Evolutionary conservation across 1,284 basidiomycete species (phyloP).

Genomic region (Sanghuangporus baumii): DNA sequence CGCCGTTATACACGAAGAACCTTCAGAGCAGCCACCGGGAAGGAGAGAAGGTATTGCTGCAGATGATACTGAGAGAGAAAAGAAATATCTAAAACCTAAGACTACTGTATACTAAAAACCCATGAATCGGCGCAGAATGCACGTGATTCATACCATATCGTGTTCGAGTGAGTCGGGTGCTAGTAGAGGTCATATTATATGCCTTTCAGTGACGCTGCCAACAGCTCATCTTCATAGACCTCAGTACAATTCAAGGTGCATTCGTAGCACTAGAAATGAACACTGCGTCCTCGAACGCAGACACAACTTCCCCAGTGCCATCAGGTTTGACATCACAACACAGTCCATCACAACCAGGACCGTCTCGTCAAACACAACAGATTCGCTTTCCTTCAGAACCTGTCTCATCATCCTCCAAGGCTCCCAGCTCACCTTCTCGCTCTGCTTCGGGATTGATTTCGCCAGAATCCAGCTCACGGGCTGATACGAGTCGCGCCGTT

Average conservation of each 20-base stretch:
- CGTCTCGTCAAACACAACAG: slow-evolving; percentile 3
- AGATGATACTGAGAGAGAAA: too few relatives aligned
- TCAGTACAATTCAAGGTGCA: not conserved
- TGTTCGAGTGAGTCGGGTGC: too few relatives aligned
- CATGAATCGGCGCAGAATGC: too few relatives aligned
- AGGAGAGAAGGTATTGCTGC: too few relatives aligned
- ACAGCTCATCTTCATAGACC: not conserved
- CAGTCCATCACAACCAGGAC: slow-evolving; percentile 4
- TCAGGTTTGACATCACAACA: not conserved
- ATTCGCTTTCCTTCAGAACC: slow-evolving; percentile 15
- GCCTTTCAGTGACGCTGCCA: not conserved
- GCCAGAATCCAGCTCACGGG: not conserved
- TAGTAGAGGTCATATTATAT: not conserved
- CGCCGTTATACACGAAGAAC: too few relatives aligned
- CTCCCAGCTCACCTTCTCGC: not conserved
- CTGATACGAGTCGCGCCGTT: slow-evolving; percentile 8
- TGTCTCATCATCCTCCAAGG: not conserved
- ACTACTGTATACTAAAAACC: too few relatives aligned
- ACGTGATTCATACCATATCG: too few relatives aligned
- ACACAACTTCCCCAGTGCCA: not conserved
- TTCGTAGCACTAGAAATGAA: slow-evolving; percentile 1
- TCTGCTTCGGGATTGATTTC: slow-evolving; percentile 10
- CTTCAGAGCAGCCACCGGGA: too few relatives aligned
- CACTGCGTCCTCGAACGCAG: not conserved
- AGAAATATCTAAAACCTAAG: too few relatives aligned